phyloP scores from a whole-genome alignment of 352 stramenopile species.

The Pythium apleroticum region DNA sequence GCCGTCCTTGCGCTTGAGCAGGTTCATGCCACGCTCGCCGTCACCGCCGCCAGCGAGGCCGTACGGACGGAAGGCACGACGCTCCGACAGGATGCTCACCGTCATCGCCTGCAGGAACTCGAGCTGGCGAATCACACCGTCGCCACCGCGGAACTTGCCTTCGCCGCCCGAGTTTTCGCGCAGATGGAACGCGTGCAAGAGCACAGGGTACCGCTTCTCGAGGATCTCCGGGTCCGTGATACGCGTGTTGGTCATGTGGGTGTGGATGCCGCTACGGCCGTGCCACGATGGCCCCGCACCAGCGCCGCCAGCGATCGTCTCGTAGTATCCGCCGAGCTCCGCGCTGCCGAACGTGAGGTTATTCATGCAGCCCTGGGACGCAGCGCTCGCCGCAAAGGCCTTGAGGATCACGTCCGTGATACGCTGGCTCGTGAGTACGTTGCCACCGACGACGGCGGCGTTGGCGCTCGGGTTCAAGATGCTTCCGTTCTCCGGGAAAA shows the following conservation, averaged over 20 bases:
- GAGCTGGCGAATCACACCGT: slow-evolving; percentile 96
- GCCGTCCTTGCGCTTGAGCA: slow-evolving; percentile 78
- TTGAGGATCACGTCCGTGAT: slow-evolving; percentile 98
- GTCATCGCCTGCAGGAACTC: slow-evolving; percentile 94
- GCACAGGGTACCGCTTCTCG: slow-evolving; percentile 94
- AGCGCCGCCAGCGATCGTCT: slow-evolving; percentile 98
- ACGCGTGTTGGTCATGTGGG: slow-evolving; percentile 99
- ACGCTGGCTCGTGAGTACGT: slow-evolving; percentile 97
- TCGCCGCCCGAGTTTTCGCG: slow-evolving; percentile 88
- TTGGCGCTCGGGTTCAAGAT: slow-evolving; percentile 95
- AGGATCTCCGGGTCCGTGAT: slow-evolving; percentile 99
- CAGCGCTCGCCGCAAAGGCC: slow-evolving; percentile 95
- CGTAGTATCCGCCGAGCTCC: slow-evolving; percentile 96
- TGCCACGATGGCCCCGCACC: slow-evolving; percentile 96
- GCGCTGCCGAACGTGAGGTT: slow-evolving; percentile 99
- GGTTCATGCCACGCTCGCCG: slow-evolving; percentile 92
- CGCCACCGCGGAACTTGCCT: slow-evolving; percentile 90
- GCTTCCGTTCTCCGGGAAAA: slow-evolving; percentile 90
- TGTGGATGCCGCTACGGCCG: slow-evolving; percentile 96
- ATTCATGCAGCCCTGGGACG: slow-evolving; percentile 99
- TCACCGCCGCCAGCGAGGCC: slow-evolving; percentile 92
- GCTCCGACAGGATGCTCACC: slow-evolving; percentile 97
- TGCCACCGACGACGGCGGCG: slow-evolving; percentile 97
- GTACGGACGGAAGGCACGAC: slow-evolving; percentile 94
- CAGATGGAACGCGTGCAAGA: slow-evolving; percentile 86